A percentile compares a stretch with the other conserved stretches of the same genome.
These are phyloP conservation scores for Chalaropsis ovoidea DNA, from an alignment of 2,329 filamentous ascomycete species.

Conservation along the genomic window DNA sequence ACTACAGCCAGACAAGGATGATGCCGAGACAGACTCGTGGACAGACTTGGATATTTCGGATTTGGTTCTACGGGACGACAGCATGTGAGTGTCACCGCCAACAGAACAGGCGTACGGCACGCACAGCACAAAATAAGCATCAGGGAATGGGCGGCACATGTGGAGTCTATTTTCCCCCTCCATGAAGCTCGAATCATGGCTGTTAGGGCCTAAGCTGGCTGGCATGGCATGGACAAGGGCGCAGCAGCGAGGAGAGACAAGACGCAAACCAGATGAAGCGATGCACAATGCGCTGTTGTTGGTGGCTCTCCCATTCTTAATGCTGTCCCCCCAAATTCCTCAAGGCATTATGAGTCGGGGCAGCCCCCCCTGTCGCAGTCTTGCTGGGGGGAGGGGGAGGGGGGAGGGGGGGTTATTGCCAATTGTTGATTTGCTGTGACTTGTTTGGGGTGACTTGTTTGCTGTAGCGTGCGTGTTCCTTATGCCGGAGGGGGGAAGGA, in stretches of 20 bases:
- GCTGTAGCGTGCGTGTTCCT: not conserved
- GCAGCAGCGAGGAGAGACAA: not conserved
- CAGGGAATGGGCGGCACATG: not conserved
- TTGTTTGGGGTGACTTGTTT: not conserved
- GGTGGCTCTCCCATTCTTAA: conserved; percentile 5
- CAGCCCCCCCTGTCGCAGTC: not conserved
- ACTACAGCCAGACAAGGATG: not conserved
- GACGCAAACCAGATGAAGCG: not conserved
- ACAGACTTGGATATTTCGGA: not conserved
- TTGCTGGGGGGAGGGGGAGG: not conserved
- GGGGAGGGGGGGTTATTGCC: not conserved
- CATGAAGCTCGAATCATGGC: not conserved
- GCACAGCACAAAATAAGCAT: no score
- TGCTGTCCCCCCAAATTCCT: not conserved
- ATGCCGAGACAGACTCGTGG: not conserved
- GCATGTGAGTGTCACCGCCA: conserved; percentile 9
- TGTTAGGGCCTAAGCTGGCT: not conserved
- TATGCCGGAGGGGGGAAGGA: not conserved
- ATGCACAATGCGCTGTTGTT: not conserved
- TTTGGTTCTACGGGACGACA: no score
- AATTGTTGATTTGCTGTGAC: conserved; percentile 1
- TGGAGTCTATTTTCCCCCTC: not conserved
- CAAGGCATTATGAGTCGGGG: not conserved
- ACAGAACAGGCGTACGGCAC: no score
- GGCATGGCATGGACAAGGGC: conserved; percentile 5